Evolutionary conservation across 352 stramenopile species (phyloP).

Genomic region (Halophytophthora batemanensis): DNA sequence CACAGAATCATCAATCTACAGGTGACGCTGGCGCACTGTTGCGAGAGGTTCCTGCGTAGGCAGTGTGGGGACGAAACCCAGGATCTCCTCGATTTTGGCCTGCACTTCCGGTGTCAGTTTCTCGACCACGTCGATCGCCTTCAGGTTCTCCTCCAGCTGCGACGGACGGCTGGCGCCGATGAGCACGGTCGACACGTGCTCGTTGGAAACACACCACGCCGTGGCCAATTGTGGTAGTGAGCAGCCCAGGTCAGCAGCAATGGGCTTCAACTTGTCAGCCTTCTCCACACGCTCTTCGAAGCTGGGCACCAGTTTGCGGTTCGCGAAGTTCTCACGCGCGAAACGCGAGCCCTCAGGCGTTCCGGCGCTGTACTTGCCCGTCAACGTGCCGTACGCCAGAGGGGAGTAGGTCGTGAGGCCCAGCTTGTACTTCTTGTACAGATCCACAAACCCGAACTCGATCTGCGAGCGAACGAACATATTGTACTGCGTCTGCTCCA

Average conservation of each 20-base stretch:
- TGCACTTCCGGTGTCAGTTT: slow-evolving; percentile 47
- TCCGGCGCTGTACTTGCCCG: too few species aligned
- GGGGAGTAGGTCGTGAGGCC: too few species aligned
- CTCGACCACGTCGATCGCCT: slow-evolving; percentile 31
- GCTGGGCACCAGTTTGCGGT: slow-evolving; percentile 20
- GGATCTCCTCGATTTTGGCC: slow-evolving; percentile 34
- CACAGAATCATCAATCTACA: too few species aligned
- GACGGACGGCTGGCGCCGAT: slow-evolving; percentile 34
- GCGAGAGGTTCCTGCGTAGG: too few species aligned
- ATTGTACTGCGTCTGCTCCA: too few species aligned
- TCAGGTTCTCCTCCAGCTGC: slow-evolving; percentile 55
- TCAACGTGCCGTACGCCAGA: too few species aligned
- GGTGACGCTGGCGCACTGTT: too few species aligned
- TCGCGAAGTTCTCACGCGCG: slow-evolving; percentile 8
- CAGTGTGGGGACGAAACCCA: not conserved
- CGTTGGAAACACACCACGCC: slow-evolving; percentile 40
- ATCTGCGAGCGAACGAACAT: too few species aligned
- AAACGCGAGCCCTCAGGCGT: not conserved
- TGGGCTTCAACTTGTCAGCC: slow-evolving; percentile 13
- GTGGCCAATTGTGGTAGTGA: slow-evolving; percentile 31
- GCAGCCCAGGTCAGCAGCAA: slow-evolving; percentile 27
- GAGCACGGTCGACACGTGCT: slow-evolving; percentile 34
- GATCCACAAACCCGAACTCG: slow-evolving; percentile 38
- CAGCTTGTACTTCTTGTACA: slow-evolving; percentile 35
- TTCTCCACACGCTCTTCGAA: slow-evolving; percentile 8